A percentile compares a stretch with the other conserved stretches of the same genome.
Conservation (phyloP, 2,329 filamentous ascomycete species). For the Endoconidiophora laricicola region DNA sequence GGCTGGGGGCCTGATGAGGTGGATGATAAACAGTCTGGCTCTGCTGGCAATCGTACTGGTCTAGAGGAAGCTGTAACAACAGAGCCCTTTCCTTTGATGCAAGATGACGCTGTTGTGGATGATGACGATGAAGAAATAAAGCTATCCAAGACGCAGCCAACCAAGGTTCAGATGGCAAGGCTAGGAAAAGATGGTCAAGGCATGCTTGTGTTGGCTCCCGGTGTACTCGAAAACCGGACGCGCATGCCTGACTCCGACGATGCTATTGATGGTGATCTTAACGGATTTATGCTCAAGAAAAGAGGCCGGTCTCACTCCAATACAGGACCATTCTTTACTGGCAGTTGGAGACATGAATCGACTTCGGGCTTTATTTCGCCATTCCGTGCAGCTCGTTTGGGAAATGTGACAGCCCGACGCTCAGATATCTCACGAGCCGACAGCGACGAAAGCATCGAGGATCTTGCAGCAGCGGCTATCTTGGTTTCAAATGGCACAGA, state of each 20-base stretch:
- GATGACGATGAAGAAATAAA: background rate
- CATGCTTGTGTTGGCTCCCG: slow-evolving; percentile 5
- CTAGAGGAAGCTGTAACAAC: too few species aligned
- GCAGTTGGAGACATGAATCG: slow-evolving; percentile 12
- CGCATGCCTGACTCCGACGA: slow-evolving; percentile 1
- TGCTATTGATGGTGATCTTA: background rate
- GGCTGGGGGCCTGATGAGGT: too few species aligned
- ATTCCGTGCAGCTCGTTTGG: slow-evolving; percentile 10
- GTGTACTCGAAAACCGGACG: background rate
- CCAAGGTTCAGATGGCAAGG: slow-evolving; percentile 5
- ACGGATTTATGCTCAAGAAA: background rate
- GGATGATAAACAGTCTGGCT: too few species aligned
- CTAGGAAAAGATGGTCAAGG: slow-evolving; percentile 1
- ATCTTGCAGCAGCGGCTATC: slow-evolving; percentile 6
- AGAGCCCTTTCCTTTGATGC: background rate
- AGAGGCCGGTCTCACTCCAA: slow-evolving; percentile 6
- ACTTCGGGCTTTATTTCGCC: slow-evolving; percentile 7
- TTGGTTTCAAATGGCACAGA: slow-evolving; percentile 6
- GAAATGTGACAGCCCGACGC: background rate
- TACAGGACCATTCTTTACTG: slow-evolving; percentile 10
- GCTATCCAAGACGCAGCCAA: slow-evolving; percentile 2
- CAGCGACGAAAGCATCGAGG: slow-evolving; percentile 8
- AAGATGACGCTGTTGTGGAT: too few species aligned
- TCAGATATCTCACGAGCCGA: slow-evolving; percentile 3
- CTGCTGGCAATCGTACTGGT: too few species aligned